Percentiles rank a stretch among this genome's conserved stretches.
These are phyloP conservation scores for Candida labiduridarum DNA, from an alignment of 1,139 yeast genomes.

Conservation along the genomic window DNA sequence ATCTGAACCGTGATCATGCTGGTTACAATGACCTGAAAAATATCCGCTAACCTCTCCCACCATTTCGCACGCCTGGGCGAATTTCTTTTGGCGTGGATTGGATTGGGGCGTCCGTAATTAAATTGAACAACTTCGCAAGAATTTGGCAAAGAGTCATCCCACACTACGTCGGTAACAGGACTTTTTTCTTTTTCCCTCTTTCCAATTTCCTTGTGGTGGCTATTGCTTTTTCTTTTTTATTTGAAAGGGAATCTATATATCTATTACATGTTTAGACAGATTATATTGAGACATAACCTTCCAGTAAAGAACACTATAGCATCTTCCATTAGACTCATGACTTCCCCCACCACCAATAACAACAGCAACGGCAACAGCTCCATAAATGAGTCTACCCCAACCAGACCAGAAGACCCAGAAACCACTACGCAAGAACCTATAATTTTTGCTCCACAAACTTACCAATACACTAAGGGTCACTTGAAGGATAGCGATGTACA, in stretches of 20 bases:
- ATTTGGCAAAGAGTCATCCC: too few relatives aligned
- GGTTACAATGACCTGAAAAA: too few relatives aligned
- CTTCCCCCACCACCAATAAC: conserved; percentile 3
- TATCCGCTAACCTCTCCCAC: too few relatives aligned
- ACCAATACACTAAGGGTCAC: conserved; percentile 76
- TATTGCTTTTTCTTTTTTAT: neutral
- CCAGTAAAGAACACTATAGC: conserved; percentile 4
- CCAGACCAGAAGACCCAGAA: conserved; percentile 15
- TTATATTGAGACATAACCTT: conserved; percentile 2
- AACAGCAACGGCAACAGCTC: too few relatives aligned
- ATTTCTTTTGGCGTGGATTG: too few relatives aligned
- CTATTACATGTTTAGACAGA: conserved; percentile 9
- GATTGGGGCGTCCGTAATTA: too few relatives aligned
- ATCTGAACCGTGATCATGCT: too few relatives aligned
- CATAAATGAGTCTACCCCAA: neutral
- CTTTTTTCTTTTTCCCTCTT: neutral
- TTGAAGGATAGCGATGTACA: conserved; percentile 58
- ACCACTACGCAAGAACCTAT: conserved; percentile 27
- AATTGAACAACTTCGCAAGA: too few relatives aligned
- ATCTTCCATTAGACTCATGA: conserved; percentile 7
- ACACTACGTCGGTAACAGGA: too few relatives aligned
- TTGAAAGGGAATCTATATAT: neutral
- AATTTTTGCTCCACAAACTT: conserved; percentile 81
- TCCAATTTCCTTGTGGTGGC: neutral
- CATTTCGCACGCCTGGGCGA: too few relatives aligned